phyloP scores from a whole-genome alignment of 2,329 filamentous ascomycete genomes.

The Chaetomiaceae sp. region DNA sequence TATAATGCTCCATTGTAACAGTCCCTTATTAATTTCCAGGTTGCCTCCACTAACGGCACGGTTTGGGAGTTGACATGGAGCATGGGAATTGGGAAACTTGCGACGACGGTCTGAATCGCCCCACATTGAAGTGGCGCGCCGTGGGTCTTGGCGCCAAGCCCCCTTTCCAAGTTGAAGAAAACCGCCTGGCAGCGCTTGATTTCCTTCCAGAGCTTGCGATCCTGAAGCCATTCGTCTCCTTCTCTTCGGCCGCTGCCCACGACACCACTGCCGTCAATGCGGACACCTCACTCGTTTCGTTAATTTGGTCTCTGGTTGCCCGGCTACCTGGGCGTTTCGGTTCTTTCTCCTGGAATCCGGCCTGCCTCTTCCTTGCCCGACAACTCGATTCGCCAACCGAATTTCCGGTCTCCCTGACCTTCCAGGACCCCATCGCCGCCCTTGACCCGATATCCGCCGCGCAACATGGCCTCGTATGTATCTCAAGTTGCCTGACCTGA shows the following conservation, averaged over 20 bases:
- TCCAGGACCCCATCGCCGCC: not conserved
- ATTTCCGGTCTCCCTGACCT: too few species aligned
- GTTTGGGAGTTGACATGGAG: too few species aligned
- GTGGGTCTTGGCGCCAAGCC: too few species aligned
- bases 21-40: too few species aligned
- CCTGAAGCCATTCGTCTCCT: too few species aligned
- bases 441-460: not conserved
- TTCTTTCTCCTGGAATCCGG: not conserved
- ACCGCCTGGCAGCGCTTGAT: conserved; percentile 21
- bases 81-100: too few species aligned
- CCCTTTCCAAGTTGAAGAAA: too few species aligned
- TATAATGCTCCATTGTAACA: too few species aligned
- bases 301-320: conserved; percentile 9
- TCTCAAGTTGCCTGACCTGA: not conserved
- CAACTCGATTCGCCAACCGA: not conserved
- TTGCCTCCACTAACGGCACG: too few species aligned
- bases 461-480: conserved; percentile 20
- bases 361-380: too few species aligned
- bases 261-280: conserved; percentile 24
- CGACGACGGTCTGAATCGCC: too few species aligned
- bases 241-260: conserved; percentile 14
- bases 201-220: conserved; percentile 1
- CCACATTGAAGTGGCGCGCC: too few species aligned
- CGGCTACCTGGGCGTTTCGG: not conserved
- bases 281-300: conserved; percentile 25